These are phyloP conservation scores for Thielaviopsis punctulata DNA, from an alignment of 2,329 filamentous ascomycete species.

Conservation along the genomic window DNA sequence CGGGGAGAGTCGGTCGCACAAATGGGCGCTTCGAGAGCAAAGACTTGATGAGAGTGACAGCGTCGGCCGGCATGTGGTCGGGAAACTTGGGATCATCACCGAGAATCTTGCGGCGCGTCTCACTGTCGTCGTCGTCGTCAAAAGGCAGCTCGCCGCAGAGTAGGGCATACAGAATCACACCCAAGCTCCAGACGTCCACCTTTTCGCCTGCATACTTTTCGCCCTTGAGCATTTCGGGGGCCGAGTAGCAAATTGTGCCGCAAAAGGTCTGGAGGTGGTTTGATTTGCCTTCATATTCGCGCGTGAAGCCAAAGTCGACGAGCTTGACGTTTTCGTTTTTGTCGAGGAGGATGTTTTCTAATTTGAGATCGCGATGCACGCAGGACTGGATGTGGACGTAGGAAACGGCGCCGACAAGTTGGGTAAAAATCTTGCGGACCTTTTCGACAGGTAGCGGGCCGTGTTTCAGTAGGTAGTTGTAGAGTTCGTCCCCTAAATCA, in stretches of 20 bases:
- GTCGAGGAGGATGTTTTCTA: conserved; percentile 64
- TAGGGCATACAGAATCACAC: conserved; percentile 69
- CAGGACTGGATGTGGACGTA: conserved; percentile 93
- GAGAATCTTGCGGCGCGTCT: conserved; percentile 72
- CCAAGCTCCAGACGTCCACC: conserved; percentile 89
- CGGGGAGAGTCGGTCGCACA: conserved; percentile 61
- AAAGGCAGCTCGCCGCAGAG: conserved; percentile 79
- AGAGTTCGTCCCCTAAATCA: conserved; percentile 70
- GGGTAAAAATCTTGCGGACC: conserved; percentile 89
- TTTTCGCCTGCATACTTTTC: conserved; percentile 97
- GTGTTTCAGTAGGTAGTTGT: conserved; percentile 82
- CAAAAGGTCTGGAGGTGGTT: conserved; percentile 96
- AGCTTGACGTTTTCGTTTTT: conserved; percentile 96
- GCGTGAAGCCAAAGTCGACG: conserved; percentile 93
- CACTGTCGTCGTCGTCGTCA: conserved; percentile 83
- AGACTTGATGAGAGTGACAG: conserved; percentile 55
- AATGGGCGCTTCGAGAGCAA: conserved; percentile 86
- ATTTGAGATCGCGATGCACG: conserved; percentile 89
- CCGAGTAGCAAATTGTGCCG: conserved; percentile 92
- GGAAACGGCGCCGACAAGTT: conserved; percentile 82
- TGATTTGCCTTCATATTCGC: conserved; percentile 88
- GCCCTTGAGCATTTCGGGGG: conserved; percentile 94
- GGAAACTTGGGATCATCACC: conserved; percentile 74
- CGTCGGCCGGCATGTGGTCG: conserved; percentile 60
- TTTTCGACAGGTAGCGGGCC: conserved; percentile 71